Evolutionary conservation across 2,329 filamentous ascomycete species (phyloP), one percentile per base, ranked within the genome.

Genomic region (Alternaria longipes): DNA sequence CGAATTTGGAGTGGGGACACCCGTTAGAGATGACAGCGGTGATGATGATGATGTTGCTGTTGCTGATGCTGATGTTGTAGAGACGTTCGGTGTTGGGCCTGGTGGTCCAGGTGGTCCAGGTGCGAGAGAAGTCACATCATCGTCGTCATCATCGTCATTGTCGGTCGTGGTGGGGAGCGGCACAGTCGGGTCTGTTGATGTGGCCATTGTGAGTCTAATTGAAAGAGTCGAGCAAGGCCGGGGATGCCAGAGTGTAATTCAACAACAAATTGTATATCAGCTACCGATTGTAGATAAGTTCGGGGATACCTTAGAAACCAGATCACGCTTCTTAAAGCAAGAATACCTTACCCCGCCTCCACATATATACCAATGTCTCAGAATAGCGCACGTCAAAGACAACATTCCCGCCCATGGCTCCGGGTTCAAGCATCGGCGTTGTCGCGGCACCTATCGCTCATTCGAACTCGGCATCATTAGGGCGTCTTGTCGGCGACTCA

Each of bases 101-200:
- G 22, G 38, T 20, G 49, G 42, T 7, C 47, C 54, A 24, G 56
- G 46, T 36, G 34, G 57, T 16, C 30, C 30, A 12, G 56, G 47
- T 8, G 54, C 16, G n/a, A 52, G 18, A 30, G 55, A 54, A 9
- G 47, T 59, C 30, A 45, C 64, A 28, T 64, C 56, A 9, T 65
- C 64, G 11, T 63, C 56, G 20, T 66, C 64, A 18, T 65, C 57
- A 34, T 63, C 60, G 42, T 67, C 66, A 24, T 5, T 50, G 44
- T 60, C 63, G 28, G 59, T 61, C 20, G 46, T 34, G 4, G 54
- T 65, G 8, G 59, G 59, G 14, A 67, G 49, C 12, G 56, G 46
- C 3, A 63, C 64, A 28, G 64, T 65, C 16, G 64, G 64, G 6
- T 62, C 54, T 36, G 62, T 63, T 3, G 64, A 41, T 16, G 59